phyloP scores from a whole-genome alignment of 345 rosid genomes.

The Durio zibethinus region DNA sequence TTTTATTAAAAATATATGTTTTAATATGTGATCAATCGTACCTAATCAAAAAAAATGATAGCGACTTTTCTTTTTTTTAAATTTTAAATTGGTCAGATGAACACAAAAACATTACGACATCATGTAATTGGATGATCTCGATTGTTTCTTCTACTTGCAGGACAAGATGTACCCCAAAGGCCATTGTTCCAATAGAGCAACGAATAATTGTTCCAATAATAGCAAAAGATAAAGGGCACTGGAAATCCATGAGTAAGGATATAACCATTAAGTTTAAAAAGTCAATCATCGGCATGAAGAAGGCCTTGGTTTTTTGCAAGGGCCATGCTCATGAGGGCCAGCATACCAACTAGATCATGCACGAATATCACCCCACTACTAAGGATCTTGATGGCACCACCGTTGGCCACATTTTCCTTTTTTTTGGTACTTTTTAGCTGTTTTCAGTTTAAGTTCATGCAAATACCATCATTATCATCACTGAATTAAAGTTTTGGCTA shows the following conservation, averaged over 20 bases:
- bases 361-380: slow-evolving; percentile 77
- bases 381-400: slow-evolving; percentile 74
- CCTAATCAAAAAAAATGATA: no score
- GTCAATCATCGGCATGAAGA: slow-evolving; percentile 79
- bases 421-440: background rate
- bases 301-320: slow-evolving; percentile 79
- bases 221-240: slow-evolving; percentile 83
- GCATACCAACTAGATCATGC: slow-evolving; percentile 91
- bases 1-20: no score
- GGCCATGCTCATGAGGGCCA: slow-evolving; percentile 96
- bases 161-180: slow-evolving; percentile 95
- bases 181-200: slow-evolving; percentile 91
- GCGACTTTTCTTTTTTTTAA: no score
- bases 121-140: slow-evolving; percentile 76
- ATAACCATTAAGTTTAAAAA: slow-evolving; percentile 69
- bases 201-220: no score
- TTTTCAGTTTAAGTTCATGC: background rate
- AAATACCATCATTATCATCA: background rate
- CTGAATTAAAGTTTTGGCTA: background rate
- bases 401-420: slow-evolving; percentile 66
- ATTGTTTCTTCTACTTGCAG: slow-evolving; percentile 95
- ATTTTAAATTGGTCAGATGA: no score
- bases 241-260: slow-evolving; percentile 97
- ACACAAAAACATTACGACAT: no score
- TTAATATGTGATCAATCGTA: no score